phyloP scores from a whole-genome alignment of 305 asterid species.

The Nicotiana rustica region DNA sequence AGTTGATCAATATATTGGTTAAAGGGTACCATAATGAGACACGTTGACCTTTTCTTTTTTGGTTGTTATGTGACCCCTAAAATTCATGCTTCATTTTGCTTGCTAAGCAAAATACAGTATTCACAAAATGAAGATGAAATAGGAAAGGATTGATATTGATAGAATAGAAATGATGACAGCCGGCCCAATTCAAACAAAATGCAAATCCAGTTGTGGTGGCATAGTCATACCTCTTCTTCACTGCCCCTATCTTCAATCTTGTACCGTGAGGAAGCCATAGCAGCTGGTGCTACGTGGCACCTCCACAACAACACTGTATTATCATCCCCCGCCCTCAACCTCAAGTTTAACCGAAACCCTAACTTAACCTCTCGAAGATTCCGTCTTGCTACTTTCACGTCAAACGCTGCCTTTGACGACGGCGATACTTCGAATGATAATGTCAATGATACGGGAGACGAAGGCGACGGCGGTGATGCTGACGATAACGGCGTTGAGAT shows the following conservation, averaged over 20 bases:
- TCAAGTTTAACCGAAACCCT: conserved; percentile 6
- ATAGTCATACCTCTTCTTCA: neutral
- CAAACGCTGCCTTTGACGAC: neutral
- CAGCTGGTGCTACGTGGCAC: neutral
- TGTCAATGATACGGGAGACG: conserved; percentile 32
- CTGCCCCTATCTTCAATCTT: conserved; percentile 12
- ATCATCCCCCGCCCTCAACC: neutral
- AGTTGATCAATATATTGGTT: neutral
- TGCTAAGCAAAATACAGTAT: neutral
- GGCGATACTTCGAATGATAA: conserved; percentile 18
- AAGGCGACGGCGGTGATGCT: conserved; percentile 40
- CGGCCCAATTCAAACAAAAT: conserved; percentile 28
- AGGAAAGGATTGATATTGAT: neutral
- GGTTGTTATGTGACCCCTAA: neutral
- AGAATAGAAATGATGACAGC: neutral
- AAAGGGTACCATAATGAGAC: neutral
- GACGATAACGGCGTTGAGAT: conserved; percentile 49
- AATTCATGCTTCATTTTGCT: no score
- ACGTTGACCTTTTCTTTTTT: neutral
- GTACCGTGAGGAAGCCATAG: neutral
- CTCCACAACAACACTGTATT: neutral
- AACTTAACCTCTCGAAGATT: neutral
- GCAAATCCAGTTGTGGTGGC: conserved; percentile 32
- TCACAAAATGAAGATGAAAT: neutral
- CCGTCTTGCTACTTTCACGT: neutral